A percentile compares a stretch with the other conserved stretches of the same genome.
Conservation (phyloP, 148 eudicot species). For the Drosera capensis region DNA sequence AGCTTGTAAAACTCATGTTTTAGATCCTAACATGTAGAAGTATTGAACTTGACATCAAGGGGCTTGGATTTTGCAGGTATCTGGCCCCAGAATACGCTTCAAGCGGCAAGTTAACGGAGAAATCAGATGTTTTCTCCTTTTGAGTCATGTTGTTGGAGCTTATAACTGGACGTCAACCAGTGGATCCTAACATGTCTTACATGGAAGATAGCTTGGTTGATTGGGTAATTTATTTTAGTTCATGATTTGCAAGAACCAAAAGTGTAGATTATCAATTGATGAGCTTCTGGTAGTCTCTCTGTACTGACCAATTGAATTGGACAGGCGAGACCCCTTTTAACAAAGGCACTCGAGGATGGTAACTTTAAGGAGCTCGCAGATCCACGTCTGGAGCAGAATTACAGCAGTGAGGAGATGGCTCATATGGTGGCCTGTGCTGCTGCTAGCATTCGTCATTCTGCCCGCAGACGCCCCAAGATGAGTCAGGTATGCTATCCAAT, state of each 20-base stretch:
- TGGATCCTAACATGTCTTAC: constrained; percentile 35
- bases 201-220: constrained; percentile 86
- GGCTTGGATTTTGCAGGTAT: constrained; percentile 25
- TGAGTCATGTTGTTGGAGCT: constrained; percentile 80
- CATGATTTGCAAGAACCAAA: neutral
- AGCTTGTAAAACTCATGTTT: no score
- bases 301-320: neutral
- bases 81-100: constrained; percentile 86
- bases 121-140: constrained; percentile 79
- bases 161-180: constrained; percentile 63
- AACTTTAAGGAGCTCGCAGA: constrained; percentile 39
- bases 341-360: constrained; percentile 32
- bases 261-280: neutral
- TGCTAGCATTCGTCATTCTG: constrained; percentile 55
- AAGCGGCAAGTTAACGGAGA: constrained; percentile 75
- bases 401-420: constrained; percentile 27
- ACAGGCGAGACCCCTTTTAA: constrained; percentile 47
- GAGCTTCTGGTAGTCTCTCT: neutral
- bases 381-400: constrained; percentile 31
- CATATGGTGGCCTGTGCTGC: constrained; percentile 61
- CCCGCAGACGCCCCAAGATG: constrained; percentile 52
- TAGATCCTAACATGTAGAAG: no score
- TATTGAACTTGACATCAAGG: neutral
- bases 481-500: constrained; percentile 34
- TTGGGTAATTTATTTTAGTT: constrained; percentile 29